Base-by-base conservation (phyloP, 768 basidiomycete genomes). In the Austroboletus eburneus region DNA sequence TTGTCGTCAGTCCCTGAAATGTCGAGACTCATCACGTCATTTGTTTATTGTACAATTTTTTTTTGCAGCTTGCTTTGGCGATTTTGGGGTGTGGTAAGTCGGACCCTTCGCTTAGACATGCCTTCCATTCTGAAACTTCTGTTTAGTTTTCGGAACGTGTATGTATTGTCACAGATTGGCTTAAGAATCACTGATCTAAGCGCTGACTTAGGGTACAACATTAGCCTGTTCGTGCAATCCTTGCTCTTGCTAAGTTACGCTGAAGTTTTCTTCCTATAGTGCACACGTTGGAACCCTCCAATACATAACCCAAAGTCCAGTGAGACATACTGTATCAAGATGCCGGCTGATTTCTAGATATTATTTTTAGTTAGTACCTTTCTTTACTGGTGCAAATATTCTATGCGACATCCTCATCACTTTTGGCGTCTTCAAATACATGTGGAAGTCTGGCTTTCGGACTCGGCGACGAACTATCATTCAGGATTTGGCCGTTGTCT, bases 371-470 rank as follows among this genome's bases (percentile, higher is more conserved):
- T 17, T 46, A 5, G 27, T 53, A 25, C 18, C 47, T 4, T 40
- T 39, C 0, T 29, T 6, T 20, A 9, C 48, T 9, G 2, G 9
- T 4, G 1, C 21, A 5, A 48, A 16, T 4, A 17, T 32, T 0
- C 0, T 38, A 1, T 46, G 48, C 8, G 56, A 57, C 16, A 0
- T 45, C 6, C 3, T 54, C 3, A 49, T 54, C 34, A 46, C 50
- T 14, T 23, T 0, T 0, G 27, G 30, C 1, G 25, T 52, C 27
- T 46, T 57, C 32, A 49, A 48, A 36, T 57, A 57, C 8, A 41
- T 57, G 55, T 57, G 55, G 56, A 57, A 29, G 20, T 45, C 52
- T 14, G 55, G 43, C 9, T 51, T 56, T 21, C 49, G 42, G n/a
- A 13, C 7, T 32, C 46, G 23, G 25, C 27, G 36, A 30, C 50